Base-by-base conservation (phyloP, 495 filamentous ascomycete species). In the Penicillium egyptiacum region DNA sequence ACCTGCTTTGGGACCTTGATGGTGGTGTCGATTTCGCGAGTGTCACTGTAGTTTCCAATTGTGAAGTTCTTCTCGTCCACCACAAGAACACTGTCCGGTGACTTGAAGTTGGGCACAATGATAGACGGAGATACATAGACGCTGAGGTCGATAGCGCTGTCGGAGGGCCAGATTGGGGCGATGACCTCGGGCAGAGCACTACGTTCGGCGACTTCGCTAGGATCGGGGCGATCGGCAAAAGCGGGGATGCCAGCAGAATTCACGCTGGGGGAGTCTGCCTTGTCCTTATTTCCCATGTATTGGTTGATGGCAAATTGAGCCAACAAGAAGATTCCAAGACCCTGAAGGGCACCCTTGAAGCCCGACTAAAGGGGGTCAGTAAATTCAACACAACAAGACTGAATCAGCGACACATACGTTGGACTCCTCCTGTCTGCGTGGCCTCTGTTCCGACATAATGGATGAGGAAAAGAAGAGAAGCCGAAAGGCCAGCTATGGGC, bases 101-200 rank as follows among this genome's bases (percentile, higher is more conserved):
- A 74, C 46, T 81, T 81, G 56, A 96, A 79, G 14, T 87, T 79
- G 26, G 85, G 86, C 40, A 90, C 79, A 4, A 83, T 77, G 23
- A 92, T 76, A 0, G 88, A 88, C 3, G 89, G 81, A 6, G 89
- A 89, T 44, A 97, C 82, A 66, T 93, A 94, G 62, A 98, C 81
- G 53, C 82, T 81, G 61, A 98, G 84, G 75, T 98, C 94, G 58
- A 98, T 64, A 40, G 82, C 71, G 63, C 83, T 89, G 68, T 93
- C 83, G 19, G 78, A 61, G 0, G 89, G 85, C 94, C 94, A 98
- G 66, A 98, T 93, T 5, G 95, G 91, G 11, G 88, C 86, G 56
- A 96, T 80, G 26, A 79, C 73, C 55, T 92, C 84, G 25, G 94
- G 93, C 50, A 94, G 75, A 20, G 78, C 70, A 67, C 81, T 91